phyloP scores from a whole-genome alignment of 176 grass and related monocot species.

The Rhipidocladum racemiflorum region DNA sequence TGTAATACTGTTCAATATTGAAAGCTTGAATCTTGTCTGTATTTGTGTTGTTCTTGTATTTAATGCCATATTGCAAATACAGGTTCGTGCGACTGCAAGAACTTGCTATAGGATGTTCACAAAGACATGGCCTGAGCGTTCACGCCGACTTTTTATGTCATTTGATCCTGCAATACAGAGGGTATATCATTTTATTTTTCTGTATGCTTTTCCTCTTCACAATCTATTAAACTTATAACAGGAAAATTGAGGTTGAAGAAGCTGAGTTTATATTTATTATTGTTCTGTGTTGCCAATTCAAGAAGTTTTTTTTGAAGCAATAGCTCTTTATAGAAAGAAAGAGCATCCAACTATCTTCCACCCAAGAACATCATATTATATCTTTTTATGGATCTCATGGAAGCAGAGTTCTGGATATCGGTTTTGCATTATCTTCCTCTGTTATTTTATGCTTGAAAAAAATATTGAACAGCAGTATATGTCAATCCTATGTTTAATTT shows the following conservation, averaged over 20 bases:
- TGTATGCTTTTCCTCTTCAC: background rate
- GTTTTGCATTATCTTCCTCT: conserved; percentile 22
- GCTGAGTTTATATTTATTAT: conserved; percentile 8
- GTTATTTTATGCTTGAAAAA: conserved; percentile 25
- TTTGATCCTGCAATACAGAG: conserved; percentile 89
- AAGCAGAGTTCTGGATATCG: background rate
- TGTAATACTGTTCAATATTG: background rate
- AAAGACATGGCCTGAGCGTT: conserved; percentile 82
- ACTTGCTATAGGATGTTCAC: conserved; percentile 77
- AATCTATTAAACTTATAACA: background rate
- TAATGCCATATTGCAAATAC: conserved; percentile 31
- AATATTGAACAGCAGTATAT: conserved; percentile 15
- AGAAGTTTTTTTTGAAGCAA: background rate
- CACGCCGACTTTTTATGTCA: conserved; percentile 63
- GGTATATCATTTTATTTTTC: conserved; percentile 52
- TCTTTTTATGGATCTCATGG: conserved; percentile 6
- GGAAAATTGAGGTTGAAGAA: background rate
- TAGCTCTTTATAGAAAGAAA: conserved; percentile 14
- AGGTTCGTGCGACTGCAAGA: conserved; percentile 82
- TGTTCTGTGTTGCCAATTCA: background rate
- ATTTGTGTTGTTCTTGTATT: conserved; percentile 24
- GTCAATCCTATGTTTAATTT: background rate
- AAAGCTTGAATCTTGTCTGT: background rate
- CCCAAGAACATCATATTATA: background rate
- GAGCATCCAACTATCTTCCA: background rate